Conservation (phyloP, 2,329 filamentous ascomycete species). For the Verticillium nonalfalfae region DNA sequence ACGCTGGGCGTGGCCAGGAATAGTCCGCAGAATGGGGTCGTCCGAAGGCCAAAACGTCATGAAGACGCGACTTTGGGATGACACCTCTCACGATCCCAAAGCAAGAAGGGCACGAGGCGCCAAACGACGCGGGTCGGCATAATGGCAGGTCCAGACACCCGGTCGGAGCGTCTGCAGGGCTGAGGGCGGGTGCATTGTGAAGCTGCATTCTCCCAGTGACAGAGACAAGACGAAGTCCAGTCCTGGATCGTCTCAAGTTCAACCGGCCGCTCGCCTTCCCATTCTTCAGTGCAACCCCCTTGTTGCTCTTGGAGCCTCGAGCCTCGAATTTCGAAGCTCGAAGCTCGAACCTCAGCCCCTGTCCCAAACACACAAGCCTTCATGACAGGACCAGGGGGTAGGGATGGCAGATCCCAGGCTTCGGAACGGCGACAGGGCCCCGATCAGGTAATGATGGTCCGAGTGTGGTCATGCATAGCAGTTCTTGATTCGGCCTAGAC, state of each 20-base stretch:
- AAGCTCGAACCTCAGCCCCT: constrained; percentile 5
- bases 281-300: constrained; percentile 4
- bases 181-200: constrained; percentile 17
- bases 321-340: not conserved
- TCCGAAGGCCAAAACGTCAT: not conserved
- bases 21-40: not conserved
- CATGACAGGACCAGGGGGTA: constrained; percentile 18
- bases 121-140: constrained; percentile 1
- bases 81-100: constrained; percentile 1
- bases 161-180: constrained; percentile 3
- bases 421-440: constrained; percentile 18
- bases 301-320: not conserved
- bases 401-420: constrained; percentile 15
- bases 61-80: not conserved
- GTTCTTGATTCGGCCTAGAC: constrained; percentile 10
- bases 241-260: constrained; percentile 21
- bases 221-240: constrained; percentile 8
- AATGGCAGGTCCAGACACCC: not conserved
- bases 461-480: constrained; percentile 12
- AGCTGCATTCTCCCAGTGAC: constrained; percentile 8
- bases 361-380: constrained; percentile 21
- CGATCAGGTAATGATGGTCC: constrained; percentile 18
- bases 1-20: not conserved
- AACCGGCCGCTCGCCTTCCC: constrained; percentile 1
- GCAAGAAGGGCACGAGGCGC: not conserved